A percentile compares a stretch with the other conserved stretches of the same genome.
These are phyloP conservation scores for Phytophthora chlamydospora DNA, from an alignment of 352 stramenopile species.

Conservation along the genomic window DNA sequence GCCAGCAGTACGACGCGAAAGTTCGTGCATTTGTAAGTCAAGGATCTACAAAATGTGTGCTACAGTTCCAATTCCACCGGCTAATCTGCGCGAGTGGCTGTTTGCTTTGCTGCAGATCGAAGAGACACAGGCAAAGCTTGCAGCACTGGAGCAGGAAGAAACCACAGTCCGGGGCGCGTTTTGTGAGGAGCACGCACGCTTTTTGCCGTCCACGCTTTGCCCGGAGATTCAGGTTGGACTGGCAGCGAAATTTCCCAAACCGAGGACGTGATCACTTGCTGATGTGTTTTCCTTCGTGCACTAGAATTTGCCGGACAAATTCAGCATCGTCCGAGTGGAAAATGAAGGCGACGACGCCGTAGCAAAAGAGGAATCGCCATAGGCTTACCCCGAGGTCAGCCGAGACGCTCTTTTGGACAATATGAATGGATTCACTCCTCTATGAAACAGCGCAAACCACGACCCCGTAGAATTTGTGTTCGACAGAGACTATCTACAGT, in stretches of 20 bases:
- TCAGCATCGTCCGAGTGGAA: constrained; percentile 45
- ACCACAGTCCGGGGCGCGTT: constrained; percentile 48
- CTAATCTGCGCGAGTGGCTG: too few species aligned
- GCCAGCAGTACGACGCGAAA: constrained; percentile 59
- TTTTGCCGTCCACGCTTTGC: constrained; percentile 73
- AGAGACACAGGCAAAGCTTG: constrained; percentile 58
- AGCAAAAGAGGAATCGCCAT: constrained; percentile 18
- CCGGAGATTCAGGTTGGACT: constrained; percentile 67
- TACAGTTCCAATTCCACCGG: too few species aligned
- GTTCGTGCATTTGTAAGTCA: constrained; percentile 54
- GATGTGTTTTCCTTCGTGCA: constrained; percentile 1
- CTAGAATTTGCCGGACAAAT: constrained; percentile 63
- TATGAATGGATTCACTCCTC: constrained; percentile 6
- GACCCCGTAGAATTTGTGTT: neutral
- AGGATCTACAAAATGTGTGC: neutral
- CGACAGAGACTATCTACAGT: constrained; percentile 1
- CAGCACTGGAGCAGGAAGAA: constrained; percentile 57
- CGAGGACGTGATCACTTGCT: neutral
- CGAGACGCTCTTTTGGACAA: constrained; percentile 12
- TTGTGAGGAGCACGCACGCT: constrained; percentile 65
- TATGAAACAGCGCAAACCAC: constrained; percentile 7
- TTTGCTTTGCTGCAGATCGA: constrained; percentile 42
- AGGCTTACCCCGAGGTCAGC: neutral
- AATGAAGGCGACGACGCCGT: constrained; percentile 4
- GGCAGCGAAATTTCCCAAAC: neutral